A percentile compares a stretch with the other conserved stretches of the same genome.
phyloP scores from a whole-genome alignment of 1,284 basidiomycete species.

The Cryptococcus floricola region DNA sequence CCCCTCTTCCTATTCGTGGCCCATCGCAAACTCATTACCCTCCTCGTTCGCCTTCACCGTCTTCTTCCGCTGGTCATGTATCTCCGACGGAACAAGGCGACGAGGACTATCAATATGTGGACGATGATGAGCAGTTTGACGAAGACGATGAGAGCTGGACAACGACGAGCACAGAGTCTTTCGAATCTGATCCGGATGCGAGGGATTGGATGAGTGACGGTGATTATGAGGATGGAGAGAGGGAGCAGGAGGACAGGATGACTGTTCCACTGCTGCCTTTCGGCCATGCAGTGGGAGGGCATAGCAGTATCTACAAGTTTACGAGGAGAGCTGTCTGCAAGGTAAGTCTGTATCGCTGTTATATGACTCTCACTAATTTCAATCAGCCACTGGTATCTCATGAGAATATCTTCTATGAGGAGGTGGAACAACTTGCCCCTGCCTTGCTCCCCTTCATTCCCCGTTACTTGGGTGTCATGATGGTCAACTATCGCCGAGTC shows the following conservation, averaged over 20 bases:
- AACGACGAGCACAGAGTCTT: constrained; percentile 14
- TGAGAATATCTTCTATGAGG: constrained; percentile 97
- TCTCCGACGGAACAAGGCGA: background rate
- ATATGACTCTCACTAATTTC: constrained; percentile 6
- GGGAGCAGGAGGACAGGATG: constrained; percentile 54
- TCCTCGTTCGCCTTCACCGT: constrained; percentile 11
- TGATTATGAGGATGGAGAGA: constrained; percentile 16
- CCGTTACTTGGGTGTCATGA: constrained; percentile 94
- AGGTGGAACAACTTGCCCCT: constrained; percentile 88
- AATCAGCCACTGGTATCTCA: constrained; percentile 84
- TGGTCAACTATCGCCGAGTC: constrained; percentile 82
- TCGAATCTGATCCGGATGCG: constrained; percentile 9
- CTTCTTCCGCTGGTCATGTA: background rate
- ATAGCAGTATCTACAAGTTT: constrained; percentile 96
- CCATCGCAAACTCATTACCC: constrained; percentile 7
- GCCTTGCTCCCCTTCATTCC: constrained; percentile 89
- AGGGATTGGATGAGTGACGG: constrained; percentile 8
- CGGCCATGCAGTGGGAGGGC: constrained; percentile 95
- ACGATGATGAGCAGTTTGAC: constrained; percentile 8
- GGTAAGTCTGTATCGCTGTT: constrained; percentile 54
- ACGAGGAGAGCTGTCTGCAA: constrained; percentile 98
- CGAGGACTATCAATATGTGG: background rate
- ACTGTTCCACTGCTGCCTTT: constrained; percentile 94
- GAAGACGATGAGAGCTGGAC: constrained; percentile 26
- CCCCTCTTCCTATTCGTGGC: constrained; percentile 11